Evolutionary conservation across 2,329 filamentous ascomycete genomes (phyloP).

Genomic region (Diplodia seriata): DNA sequence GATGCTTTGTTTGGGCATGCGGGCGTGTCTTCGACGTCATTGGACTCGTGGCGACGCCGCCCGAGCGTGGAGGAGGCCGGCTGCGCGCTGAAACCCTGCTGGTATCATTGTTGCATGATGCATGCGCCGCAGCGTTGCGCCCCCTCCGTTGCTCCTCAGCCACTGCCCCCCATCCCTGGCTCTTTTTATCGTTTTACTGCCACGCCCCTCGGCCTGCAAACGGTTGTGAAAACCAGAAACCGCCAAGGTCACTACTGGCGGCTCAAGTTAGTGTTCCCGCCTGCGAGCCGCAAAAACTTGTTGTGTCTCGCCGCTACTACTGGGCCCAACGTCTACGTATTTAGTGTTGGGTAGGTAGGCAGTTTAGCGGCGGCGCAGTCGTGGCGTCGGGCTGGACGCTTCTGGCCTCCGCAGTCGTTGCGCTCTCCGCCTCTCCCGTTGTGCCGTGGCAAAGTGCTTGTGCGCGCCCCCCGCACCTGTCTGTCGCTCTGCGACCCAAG

Average conservation of each 20-base stretch:
- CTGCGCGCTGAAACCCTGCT: slow-evolving; percentile 10
- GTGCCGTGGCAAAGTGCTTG: neutral
- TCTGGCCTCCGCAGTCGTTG: neutral
- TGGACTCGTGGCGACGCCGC: slow-evolving; percentile 9
- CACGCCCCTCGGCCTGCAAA: too few species aligned
- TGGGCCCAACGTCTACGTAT: neutral
- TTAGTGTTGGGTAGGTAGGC: neutral
- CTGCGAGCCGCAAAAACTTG: slow-evolving; percentile 6
- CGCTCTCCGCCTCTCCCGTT: slow-evolving; percentile 2
- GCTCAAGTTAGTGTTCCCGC: neutral
- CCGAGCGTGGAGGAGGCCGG: neutral
- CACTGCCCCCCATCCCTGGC: neutral
- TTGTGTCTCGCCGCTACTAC: neutral
- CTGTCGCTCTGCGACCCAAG: slow-evolving; percentile 8
- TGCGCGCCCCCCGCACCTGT: neutral
- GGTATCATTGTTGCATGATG: slow-evolving; percentile 16
- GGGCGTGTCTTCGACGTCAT: slow-evolving; percentile 9
- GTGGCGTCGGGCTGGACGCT: neutral
- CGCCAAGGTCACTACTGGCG: neutral
- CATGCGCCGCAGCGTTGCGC: slow-evolving; percentile 7
- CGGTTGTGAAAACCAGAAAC: slow-evolving; percentile 7
- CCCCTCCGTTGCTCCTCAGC: neutral
- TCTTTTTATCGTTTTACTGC: neutral
- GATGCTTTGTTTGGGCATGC: neutral
- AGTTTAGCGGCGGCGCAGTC: neutral